phyloP scores from a whole-genome alignment of 805 yeast species.

The Yarrowia yakushimensis region DNA sequence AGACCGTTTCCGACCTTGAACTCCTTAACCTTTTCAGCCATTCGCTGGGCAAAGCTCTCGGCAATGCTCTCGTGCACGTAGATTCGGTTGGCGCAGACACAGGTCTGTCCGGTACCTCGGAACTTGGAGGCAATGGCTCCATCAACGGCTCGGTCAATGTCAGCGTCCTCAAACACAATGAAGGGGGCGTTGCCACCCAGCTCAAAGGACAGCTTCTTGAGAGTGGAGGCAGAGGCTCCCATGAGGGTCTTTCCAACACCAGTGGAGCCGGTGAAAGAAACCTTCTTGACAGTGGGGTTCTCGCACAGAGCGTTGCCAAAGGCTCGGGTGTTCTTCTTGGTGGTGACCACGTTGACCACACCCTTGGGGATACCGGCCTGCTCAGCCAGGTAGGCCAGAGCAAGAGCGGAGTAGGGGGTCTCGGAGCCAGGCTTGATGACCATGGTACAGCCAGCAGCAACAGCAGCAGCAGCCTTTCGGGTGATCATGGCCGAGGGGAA shows the following conservation, averaged over 20 bases:
- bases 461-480: conserved; percentile 68
- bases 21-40: conserved; percentile 46
- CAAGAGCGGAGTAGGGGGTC: conserved; percentile 71
- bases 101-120: conserved; percentile 77
- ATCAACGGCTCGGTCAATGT: conserved; percentile 61
- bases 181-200: conserved; percentile 82
- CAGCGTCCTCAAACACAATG: conserved; percentile 70
- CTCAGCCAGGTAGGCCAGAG: conserved; percentile 56
- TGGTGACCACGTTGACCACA: conserved; percentile 56
- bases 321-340: conserved; percentile 38
- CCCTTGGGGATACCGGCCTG: conserved; percentile 74
- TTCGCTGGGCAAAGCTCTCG: conserved; percentile 53
- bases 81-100: conserved; percentile 74
- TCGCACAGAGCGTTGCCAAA: conserved; percentile 59
- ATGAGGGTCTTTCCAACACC: conserved; percentile 65
- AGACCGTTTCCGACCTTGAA: conserved; percentile 63
- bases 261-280: conserved; percentile 79
- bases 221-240: conserved; percentile 54
- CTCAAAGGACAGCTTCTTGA: conserved; percentile 70
- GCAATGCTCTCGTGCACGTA: conserved; percentile 63
- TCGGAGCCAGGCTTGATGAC: conserved; percentile 75
- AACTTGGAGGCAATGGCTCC: conserved; percentile 65
- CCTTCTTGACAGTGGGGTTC: conserved; percentile 54
- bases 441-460: conserved; percentile 76
- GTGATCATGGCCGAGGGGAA: conserved; percentile 79